phyloP scores from a whole-genome alignment of 768 basidiomycete species.

The Tulasnella sp. region DNA sequence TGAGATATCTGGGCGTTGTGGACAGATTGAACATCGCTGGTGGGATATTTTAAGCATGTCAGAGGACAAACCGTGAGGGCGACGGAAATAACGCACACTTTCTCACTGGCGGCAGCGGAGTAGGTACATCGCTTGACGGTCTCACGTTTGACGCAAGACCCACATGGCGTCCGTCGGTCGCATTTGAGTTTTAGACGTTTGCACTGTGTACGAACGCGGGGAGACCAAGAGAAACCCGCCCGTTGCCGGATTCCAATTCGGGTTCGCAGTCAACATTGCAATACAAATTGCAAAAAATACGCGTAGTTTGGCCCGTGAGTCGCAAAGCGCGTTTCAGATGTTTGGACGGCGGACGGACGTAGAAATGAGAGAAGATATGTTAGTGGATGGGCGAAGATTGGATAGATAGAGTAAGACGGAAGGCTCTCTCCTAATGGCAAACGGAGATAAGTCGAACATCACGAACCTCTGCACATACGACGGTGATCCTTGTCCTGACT shows the following conservation, averaged over 20 bases:
- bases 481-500: constrained; percentile 61
- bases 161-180: constrained; percentile 65
- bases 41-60: background rate
- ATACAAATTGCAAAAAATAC: too few species aligned
- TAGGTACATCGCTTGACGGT: constrained; percentile 18
- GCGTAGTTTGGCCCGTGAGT: too few species aligned
- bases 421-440: background rate
- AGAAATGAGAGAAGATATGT: background rate
- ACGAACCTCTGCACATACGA: constrained; percentile 68
- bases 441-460: background rate
- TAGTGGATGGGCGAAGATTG: background rate
- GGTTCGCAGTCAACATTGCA: too few species aligned
- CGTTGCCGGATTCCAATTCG: too few species aligned
- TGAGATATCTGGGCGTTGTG: constrained; percentile 51
- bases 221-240: background rate
- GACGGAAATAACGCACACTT: constrained; percentile 43
- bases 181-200: constrained; percentile 81
- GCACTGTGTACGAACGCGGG: constrained; percentile 43
- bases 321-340: too few species aligned
- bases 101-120: constrained; percentile 62
- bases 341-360: background rate
- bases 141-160: constrained; percentile 66
- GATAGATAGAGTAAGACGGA: background rate
- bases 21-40: constrained; percentile 66
- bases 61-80: background rate